Conservation (phyloP, 768 basidiomycete species). For the Collybia nuda region DNA sequence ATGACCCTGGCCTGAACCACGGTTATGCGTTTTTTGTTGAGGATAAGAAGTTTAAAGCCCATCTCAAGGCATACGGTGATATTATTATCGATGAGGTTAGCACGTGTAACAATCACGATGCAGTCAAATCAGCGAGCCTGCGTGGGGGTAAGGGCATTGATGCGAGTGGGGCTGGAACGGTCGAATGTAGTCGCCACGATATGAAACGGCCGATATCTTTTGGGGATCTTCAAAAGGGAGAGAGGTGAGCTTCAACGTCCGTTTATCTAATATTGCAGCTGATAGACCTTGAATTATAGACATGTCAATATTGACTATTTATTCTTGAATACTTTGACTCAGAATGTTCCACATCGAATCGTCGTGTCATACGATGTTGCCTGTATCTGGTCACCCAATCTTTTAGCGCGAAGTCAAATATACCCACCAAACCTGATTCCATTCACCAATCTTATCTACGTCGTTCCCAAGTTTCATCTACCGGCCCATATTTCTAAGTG, state of each 20-base stretch:
- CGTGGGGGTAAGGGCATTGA: constrained; percentile 13
- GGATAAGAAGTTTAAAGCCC: constrained; percentile 14
- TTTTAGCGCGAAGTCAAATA: neutral
- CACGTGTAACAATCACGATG: constrained; percentile 15
- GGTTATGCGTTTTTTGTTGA: constrained; percentile 13
- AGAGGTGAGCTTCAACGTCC: constrained; percentile 20
- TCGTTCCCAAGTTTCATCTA: constrained; percentile 9
- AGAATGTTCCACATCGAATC: neutral
- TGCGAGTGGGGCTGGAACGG: constrained; percentile 23
- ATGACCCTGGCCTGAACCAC: constrained; percentile 12
- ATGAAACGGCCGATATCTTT: constrained; percentile 23
- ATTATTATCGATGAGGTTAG: neutral
- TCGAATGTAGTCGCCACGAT: constrained; percentile 27
- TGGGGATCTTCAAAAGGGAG: constrained; percentile 29
- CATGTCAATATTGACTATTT: constrained; percentile 27
- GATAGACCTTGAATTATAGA: no score
- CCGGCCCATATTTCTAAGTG: neutral
- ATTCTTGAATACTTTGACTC: constrained; percentile 10
- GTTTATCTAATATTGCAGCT: neutral
- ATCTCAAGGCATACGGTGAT: constrained; percentile 20
- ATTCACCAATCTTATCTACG: neutral
- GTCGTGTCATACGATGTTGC: constrained; percentile 19
- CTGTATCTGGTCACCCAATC: constrained; percentile 14
- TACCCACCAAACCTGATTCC: neutral
- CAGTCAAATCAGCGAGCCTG: constrained; percentile 19